A percentile compares a stretch with the other conserved stretches of the same genome.
These are phyloP conservation scores for Cryptococcus depauperatus DNA, from an alignment of 1,284 basidiomycete species.

Conservation along the genomic window DNA sequence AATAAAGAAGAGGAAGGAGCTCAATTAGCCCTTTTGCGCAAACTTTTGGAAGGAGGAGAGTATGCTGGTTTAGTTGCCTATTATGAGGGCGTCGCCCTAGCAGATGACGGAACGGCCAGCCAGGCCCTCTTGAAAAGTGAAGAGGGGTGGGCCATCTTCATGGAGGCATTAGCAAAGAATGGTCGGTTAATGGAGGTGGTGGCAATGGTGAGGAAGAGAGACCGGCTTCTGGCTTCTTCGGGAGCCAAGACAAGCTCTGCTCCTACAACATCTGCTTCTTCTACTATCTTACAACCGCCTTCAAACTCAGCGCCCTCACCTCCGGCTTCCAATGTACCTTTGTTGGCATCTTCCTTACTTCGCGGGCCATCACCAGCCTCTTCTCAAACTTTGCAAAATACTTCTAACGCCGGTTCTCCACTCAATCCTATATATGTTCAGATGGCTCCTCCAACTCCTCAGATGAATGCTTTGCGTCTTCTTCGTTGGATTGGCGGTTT, in stretches of 20 bases:
- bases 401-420: constrained; percentile 27
- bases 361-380: constrained; percentile 1
- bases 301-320: constrained; percentile 5
- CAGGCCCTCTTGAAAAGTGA: constrained; percentile 26
- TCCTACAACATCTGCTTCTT: neutral
- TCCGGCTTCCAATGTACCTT: constrained; percentile 5
- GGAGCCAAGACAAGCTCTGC: neutral
- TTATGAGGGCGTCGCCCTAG: constrained; percentile 35
- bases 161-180: constrained; percentile 22
- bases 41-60: constrained; percentile 31
- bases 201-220: constrained; percentile 24
- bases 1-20: constrained; percentile 16
- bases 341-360: constrained; percentile 1
- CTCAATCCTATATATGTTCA: constrained; percentile 41
- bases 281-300: constrained; percentile 3
- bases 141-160: constrained; percentile 31
- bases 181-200: constrained; percentile 31
- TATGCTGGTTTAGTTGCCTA: constrained; percentile 26
- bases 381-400: neutral
- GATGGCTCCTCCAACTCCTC: constrained; percentile 33
- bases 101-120: constrained; percentile 12
- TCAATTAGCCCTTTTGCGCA: constrained; percentile 32
- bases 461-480: constrained; percentile 24
- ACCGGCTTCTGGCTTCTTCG: constrained; percentile 13
- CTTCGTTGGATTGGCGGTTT: constrained; percentile 32